Evolutionary conservation across 768 basidiomycete genomes (phyloP), one percentile per base, ranked within the genome.

Genomic region (Tylopilus intermedius): DNA sequence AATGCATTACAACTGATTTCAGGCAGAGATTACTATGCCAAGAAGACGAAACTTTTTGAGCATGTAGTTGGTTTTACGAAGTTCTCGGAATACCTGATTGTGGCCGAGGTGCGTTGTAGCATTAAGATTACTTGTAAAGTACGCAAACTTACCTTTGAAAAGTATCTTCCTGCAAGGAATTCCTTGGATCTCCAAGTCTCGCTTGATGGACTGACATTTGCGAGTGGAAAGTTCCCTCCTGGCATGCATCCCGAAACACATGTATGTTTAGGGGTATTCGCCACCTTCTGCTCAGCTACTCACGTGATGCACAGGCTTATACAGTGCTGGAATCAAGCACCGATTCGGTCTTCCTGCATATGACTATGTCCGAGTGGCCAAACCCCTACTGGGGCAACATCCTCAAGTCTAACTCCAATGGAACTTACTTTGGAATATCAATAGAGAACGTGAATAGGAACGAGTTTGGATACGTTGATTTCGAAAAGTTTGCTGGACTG

Each of bases 381-480:
- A 77, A 74, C 21, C 89, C 86, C 2, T 88, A 76, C 65, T 98
- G 89, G 86, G 96, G 96, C 33, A 88, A 81, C 63, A 86, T 98
- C 59, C 79, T 93, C 55, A 95, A 95, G 70, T 96, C 94, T 27
- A 98, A 99, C 69, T 97, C 89, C 29, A 99, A 99, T 62, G 96
- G 96, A 35, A 99, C 96, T 0, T 97, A 96, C 75, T 99, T 93
- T 66, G 86, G 89, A 21, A 67, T 94, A 10, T 90, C 94, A 1
- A 63, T 90, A 37, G 87, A 90, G 59, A 79, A 93, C 60, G 96
- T 90, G 50, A 98, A 98, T 68, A 81, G 96, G n/a, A 86, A 99
- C 65, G 72, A 81, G 0, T 65, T 73, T 0, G 96, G 96, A 5
- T 98, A 79, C 62, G 94, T 93, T 30, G 95, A 99, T 68, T 99